phyloP scores from a whole-genome alignment of 1,284 basidiomycete genomes.

The Rhodofomes roseus region DNA sequence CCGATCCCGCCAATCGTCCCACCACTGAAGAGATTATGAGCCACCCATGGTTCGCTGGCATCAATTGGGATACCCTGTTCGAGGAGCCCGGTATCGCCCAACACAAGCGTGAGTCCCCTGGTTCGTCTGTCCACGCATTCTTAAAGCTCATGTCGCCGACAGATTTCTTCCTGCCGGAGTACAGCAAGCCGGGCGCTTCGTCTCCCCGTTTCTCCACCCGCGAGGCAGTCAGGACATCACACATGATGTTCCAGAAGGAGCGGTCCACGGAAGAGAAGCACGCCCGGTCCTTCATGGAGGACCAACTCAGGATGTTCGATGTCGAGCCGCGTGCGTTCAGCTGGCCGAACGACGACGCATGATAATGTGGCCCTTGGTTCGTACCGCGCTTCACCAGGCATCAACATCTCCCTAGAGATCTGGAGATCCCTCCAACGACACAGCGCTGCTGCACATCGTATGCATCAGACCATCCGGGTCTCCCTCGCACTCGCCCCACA shows the following conservation, averaged over 20 bases:
- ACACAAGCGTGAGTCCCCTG: background rate
- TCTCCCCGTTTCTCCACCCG: background rate
- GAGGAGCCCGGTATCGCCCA: background rate
- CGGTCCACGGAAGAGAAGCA: background rate
- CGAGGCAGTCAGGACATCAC: background rate
- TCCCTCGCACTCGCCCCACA: too few relatives aligned
- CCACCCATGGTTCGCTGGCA: slow-evolving; percentile 15
- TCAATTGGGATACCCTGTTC: slow-evolving; percentile 2
- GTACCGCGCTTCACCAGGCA: too few relatives aligned
- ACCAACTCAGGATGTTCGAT: background rate
- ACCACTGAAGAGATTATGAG: slow-evolving; percentile 9
- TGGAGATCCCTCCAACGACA: too few relatives aligned
- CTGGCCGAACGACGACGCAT: too few relatives aligned
- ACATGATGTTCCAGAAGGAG: background rate
- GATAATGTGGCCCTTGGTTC: too few relatives aligned
- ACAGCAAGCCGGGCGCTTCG: background rate
- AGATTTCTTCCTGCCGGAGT: background rate
- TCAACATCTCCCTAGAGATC: too few relatives aligned
- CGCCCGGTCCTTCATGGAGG: background rate
- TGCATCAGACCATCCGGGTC: background rate
- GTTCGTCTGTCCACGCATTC: background rate
- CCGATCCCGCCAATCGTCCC: slow-evolving; percentile 12
- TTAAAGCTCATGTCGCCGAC: background rate
- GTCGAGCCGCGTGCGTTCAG: background rate
- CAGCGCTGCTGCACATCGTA: too few relatives aligned